Conservation (phyloP, 176 grass and related monocot genomes). For the Musa beccarii region DNA sequence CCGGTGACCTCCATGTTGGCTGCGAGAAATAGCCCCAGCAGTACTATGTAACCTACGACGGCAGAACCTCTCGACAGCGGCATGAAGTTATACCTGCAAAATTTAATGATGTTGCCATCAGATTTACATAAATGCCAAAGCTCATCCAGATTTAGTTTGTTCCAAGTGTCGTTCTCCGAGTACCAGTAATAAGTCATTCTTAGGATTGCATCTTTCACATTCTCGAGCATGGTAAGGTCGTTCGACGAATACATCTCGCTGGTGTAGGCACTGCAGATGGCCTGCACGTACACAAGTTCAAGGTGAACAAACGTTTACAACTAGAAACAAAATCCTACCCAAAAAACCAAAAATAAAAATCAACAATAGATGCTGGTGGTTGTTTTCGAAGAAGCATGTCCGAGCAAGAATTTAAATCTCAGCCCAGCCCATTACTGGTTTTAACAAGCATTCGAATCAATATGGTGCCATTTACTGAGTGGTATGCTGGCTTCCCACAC, state of each 20-base stretch:
- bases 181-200: slow-evolving; percentile 96
- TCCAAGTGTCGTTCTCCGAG: background rate
- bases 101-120: background rate
- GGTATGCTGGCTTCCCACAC: no score
- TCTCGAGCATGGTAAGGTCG: slow-evolving; percentile 49
- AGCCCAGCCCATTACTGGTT: no score
- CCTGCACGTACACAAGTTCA: slow-evolving; percentile 31
- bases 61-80: slow-evolving; percentile 87
- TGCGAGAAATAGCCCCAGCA: slow-evolving; percentile 76
- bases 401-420: no score
- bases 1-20: slow-evolving; percentile 81
- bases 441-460: no score
- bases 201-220: slow-evolving; percentile 58
- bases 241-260: slow-evolving; percentile 55
- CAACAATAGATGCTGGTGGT: no score
- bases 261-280: slow-evolving; percentile 65
- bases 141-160: background rate
- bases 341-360: no score
- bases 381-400: no score
- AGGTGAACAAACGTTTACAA: background rate
- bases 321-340: no score
- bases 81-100: slow-evolving; percentile 98
- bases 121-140: background rate
- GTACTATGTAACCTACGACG: slow-evolving; percentile 61
- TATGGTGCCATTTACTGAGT: no score